A percentile compares a stretch with the other conserved stretches of the same genome.
Conservation (phyloP, 768 basidiomycete species). For the Roridomyces roridus region DNA sequence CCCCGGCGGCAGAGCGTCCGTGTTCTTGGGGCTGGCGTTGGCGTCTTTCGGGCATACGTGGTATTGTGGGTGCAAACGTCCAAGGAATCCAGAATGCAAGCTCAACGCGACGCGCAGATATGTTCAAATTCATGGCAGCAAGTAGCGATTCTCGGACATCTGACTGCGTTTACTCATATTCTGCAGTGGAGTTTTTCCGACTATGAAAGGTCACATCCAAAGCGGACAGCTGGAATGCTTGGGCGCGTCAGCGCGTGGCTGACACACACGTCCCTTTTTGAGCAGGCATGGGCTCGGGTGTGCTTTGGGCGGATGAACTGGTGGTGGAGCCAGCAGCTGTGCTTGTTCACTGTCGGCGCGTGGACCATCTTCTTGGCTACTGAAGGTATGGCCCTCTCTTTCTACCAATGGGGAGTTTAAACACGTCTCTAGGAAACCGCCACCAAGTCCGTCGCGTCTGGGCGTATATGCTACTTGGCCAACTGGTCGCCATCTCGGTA, state of each 20-base stretch:
- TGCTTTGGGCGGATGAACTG: constrained; percentile 56
- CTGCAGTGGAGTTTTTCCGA: constrained; percentile 61
- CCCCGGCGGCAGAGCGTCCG: constrained; percentile 15
- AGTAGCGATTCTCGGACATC: constrained; percentile 14
- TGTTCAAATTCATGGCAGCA: constrained; percentile 53
- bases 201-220: too few species aligned
- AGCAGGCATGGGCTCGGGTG: constrained; percentile 58
- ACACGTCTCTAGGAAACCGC: constrained; percentile 43
- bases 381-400: constrained; percentile 52
- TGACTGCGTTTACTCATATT: not conserved
- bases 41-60: constrained; percentile 52
- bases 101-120: constrained; percentile 36
- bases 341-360: constrained; percentile 61
- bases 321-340: constrained; percentile 78
- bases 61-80: constrained; percentile 47
- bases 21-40: constrained; percentile 40
- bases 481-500: constrained; percentile 73
- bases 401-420: too few species aligned
- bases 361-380: constrained; percentile 59
- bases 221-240: too few species aligned
- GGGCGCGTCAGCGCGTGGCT: constrained; percentile 60
- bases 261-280: constrained; percentile 58
- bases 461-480: constrained; percentile 78
- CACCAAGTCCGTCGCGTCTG: constrained; percentile 54
- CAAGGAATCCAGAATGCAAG: not conserved